Evolutionary conservation across 192 early-diverging fungal species (phyloP), one percentile per base, ranked within the genome.

Genomic region (Entomortierella beljakovae): DNA sequence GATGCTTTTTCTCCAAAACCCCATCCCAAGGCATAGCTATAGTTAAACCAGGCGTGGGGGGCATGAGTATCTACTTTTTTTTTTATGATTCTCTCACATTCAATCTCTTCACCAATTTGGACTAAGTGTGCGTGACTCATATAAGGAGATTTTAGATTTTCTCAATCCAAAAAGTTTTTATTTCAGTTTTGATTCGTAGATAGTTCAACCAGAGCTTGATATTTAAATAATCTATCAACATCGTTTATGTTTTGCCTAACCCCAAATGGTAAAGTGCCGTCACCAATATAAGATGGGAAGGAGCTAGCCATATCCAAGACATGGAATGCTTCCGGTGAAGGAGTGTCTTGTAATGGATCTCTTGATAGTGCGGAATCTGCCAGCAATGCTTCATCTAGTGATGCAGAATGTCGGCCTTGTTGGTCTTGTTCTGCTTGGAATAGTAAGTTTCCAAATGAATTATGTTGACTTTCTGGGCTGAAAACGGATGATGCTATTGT

Each of bases 261-360:
- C 16, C 72, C 72, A 40, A 66, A 61, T 10, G 72, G 72, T 3
- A 75, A 20, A 11, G 28, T 34, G 10, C 40, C 62, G 1, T 74
- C 71, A 22, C 64, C 64, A 2, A 75, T 5, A 38, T 75, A 75
- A 7, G 57, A 32, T 11, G 64, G 72, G 64, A 67, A 75, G 1
- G 72, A 67, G 11, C 64, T 43, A 25, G 72, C 50, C 64, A 75
- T 61, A 52, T 75, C 72, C 52, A 75, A 6, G 3, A 67, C 29
- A 1, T 57, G 46, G 23, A 75, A 75, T 10, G 57, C 20, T 43
- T 75, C 72, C 4, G 72, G 72, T 28, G 72, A 75, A 6, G 64
- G 64, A 0, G 72, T 67, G 22, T 75, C 64, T 10, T 56, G 37
- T 16, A 71, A 33, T 49, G 56, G 53, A 18, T 61, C 32, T 32